phyloP scores from a whole-genome alignment of 2,329 filamentous ascomycete genomes.

The Hymenoscyphus infarciens region DNA sequence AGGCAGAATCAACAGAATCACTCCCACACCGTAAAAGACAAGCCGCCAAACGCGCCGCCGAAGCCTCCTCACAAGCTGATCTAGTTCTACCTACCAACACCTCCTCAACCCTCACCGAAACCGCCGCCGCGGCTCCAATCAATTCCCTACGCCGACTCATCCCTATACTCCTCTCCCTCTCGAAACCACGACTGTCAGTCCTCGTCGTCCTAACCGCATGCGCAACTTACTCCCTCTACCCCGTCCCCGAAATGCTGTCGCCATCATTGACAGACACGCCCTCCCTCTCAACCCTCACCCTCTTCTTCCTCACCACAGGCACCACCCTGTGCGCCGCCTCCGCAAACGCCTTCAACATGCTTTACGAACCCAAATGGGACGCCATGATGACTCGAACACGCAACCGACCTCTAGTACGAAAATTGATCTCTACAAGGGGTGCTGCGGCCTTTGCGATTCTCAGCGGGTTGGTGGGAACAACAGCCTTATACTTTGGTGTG shows the following conservation, averaged over 20 bases:
- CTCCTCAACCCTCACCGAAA: slow-evolving; percentile 52
- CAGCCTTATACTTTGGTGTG: slow-evolving; percentile 79
- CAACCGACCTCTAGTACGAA: slow-evolving; percentile 82
- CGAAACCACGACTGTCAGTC: slow-evolving; percentile 91
- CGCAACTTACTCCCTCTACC: slow-evolving; percentile 88
- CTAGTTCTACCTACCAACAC: slow-evolving; percentile 45
- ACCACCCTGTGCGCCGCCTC: slow-evolving; percentile 86
- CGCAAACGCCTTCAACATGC: slow-evolving; percentile 95
- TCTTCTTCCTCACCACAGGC: slow-evolving; percentile 85
- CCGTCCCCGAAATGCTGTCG: slow-evolving; percentile 79
- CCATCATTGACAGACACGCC: slow-evolving; percentile 63
- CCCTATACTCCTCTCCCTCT: slow-evolving; percentile 81
- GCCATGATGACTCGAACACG: slow-evolving; percentile 91
- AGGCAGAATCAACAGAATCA: slow-evolving; percentile 18
- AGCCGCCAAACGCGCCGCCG: slow-evolving; percentile 25
- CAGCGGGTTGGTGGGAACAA: slow-evolving; percentile 66
- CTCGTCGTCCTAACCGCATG: slow-evolving; percentile 89
- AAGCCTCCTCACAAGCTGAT: slow-evolving; percentile 19
- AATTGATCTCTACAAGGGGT: slow-evolving; percentile 66
- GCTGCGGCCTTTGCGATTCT: slow-evolving; percentile 77
- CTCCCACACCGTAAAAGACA: slow-evolving; percentile 35
- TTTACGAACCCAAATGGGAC: slow-evolving; percentile 87
- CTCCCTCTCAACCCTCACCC: slow-evolving; percentile 83
- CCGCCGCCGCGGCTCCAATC: slow-evolving; percentile 48
- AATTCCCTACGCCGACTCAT: slow-evolving; percentile 61